Percentiles rank a stretch among this genome's conserved stretches.
phyloP scores from a whole-genome alignment of 768 basidiomycete genomes.

The Trametes cinnabarina region DNA sequence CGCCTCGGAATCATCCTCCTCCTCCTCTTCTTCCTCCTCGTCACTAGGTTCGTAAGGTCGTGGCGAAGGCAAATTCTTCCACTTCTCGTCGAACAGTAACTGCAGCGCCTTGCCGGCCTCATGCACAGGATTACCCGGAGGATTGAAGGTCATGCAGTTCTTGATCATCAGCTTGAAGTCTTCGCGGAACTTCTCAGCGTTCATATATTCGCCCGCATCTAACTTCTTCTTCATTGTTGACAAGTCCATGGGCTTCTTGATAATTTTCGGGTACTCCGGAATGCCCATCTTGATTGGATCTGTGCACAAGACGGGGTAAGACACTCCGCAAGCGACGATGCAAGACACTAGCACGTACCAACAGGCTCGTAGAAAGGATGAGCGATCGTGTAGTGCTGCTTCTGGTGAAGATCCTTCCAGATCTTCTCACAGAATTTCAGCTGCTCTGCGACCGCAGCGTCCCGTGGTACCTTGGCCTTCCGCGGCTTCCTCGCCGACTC shows the following conservation, averaged over 20 bases:
- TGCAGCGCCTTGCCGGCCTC: conserved; percentile 84
- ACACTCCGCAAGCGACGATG: background rate
- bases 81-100: conserved; percentile 89
- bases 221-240: conserved; percentile 86
- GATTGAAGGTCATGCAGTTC: conserved; percentile 93
- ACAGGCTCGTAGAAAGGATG: conserved; percentile 93
- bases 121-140: conserved; percentile 82
- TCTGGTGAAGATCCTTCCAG: conserved; percentile 71
- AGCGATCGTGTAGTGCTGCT: conserved; percentile 71
- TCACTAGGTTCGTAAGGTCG: conserved; percentile 43
- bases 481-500: conserved; percentile 71
- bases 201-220: conserved; percentile 70
- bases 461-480: conserved; percentile 56
- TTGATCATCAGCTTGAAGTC: conserved; percentile 95
- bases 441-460: conserved; percentile 76
- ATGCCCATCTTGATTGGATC: conserved; percentile 78
- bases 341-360: conserved; percentile 50
- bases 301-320: conserved; percentile 32
- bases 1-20: conserved; percentile 63
- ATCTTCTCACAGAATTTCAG: conserved; percentile 79
- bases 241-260: conserved; percentile 96
- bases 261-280: conserved; percentile 80
- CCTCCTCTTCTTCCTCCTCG: conserved; percentile 64
- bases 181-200: conserved; percentile 77
- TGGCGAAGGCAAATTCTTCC: conserved; percentile 71